A percentile compares a stretch with the other conserved stretches of the same genome.
These are phyloP conservation scores for Amylostereum areolatum DNA, from an alignment of 1,284 basidiomycete genomes.

Conservation along the genomic window DNA sequence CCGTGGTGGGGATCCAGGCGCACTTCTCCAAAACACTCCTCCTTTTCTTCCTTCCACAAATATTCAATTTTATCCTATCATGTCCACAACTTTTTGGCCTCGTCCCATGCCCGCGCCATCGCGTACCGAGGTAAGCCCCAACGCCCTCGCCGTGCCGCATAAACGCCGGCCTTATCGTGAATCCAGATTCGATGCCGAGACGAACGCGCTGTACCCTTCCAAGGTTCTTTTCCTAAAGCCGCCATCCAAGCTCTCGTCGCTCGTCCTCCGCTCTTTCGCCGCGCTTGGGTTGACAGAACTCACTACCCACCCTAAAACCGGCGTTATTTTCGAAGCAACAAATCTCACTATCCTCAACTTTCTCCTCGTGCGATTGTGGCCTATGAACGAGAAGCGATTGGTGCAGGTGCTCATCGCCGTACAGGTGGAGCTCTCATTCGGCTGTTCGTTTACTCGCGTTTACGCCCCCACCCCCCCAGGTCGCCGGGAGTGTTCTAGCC, in stretches of 20 bases:
- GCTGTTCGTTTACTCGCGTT: not conserved
- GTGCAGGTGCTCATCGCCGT: constrained; percentile 67
- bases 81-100: constrained; percentile 94
- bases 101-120: constrained; percentile 90
- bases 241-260: constrained; percentile 42
- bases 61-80: constrained; percentile 95
- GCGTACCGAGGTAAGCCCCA: constrained; percentile 73
- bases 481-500: constrained; percentile 68
- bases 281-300: constrained; percentile 64
- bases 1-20: constrained; percentile 92
- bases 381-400: constrained; percentile 76
- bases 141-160: not conserved
- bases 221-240: constrained; percentile 56
- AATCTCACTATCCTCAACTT: constrained; percentile 89
- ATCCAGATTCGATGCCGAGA: constrained; percentile 64
- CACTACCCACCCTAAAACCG: constrained; percentile 47
- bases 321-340: constrained; percentile 60
- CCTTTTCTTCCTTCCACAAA: constrained; percentile 96
- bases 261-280: constrained; percentile 56
- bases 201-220: constrained; percentile 73
- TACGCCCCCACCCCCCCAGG: constrained; percentile 27
- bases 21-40: constrained; percentile 97
- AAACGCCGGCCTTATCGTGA: constrained; percentile 4
- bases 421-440: constrained; percentile 41
- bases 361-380: constrained; percentile 71